Evolutionary conservation across 2,329 filamentous ascomycete genomes (phyloP).

Genomic region (Aspergillus uvarum): DNA sequence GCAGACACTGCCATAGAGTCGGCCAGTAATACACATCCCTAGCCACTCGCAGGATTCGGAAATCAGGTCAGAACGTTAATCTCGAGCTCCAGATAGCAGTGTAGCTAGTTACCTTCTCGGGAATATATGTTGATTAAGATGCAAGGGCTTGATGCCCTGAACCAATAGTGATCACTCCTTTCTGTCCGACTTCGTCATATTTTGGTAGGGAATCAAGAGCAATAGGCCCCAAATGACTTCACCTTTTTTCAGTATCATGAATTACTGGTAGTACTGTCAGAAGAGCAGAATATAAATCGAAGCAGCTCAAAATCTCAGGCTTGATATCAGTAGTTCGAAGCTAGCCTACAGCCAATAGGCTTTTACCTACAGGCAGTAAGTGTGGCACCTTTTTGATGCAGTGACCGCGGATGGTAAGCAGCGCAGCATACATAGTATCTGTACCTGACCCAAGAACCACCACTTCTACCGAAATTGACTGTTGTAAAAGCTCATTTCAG

Average conservation of each 20-base stretch:
- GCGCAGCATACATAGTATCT: not conserved
- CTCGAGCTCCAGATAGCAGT: not conserved
- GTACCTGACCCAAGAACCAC: slow-evolving; percentile 3
- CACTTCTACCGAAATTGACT: not conserved
- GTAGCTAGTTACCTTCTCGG: not conserved
- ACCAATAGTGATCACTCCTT: not conserved
- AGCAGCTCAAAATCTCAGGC: not conserved
- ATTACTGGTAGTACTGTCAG: too few relatives aligned
- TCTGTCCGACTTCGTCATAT: not conserved
- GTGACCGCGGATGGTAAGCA: not conserved
- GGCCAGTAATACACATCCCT: too few relatives aligned
- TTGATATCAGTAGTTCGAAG: too few relatives aligned
- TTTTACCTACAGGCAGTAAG: not conserved
- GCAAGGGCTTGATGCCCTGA: not conserved
- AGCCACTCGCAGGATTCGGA: too few relatives aligned
- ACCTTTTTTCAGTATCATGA: not conserved
- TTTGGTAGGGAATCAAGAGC: too few relatives aligned
- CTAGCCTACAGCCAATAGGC: not conserved
- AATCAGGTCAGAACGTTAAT: too few relatives aligned
- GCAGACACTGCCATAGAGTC: too few relatives aligned
- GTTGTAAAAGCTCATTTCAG: too few relatives aligned
- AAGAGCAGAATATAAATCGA: too few relatives aligned
- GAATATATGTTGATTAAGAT: not conserved
- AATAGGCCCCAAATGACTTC: not conserved
- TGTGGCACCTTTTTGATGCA: not conserved